These are phyloP conservation scores for Eragrostis curvula DNA, from an alignment of 176 grass and related monocot genomes.

Conservation along the genomic window DNA sequence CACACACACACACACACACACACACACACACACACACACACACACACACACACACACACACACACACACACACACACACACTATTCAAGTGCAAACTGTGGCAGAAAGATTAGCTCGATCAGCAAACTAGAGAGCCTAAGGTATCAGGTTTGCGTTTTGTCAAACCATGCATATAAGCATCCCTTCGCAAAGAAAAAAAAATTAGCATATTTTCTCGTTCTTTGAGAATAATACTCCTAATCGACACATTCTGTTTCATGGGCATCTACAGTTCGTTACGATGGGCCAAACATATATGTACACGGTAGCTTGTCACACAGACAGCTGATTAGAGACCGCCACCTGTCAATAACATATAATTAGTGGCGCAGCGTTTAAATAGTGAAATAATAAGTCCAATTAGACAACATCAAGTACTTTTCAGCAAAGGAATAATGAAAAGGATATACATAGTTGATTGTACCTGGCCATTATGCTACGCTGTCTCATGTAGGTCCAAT, in stretches of 20 bases:
- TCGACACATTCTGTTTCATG: not conserved
- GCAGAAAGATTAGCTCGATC: not conserved
- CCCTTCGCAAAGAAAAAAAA: too few relatives aligned
- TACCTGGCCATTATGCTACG: not conserved
- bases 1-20: too few relatives aligned
- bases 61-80: too few relatives aligned
- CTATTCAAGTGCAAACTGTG: not conserved
- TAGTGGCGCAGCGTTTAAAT: not conserved
- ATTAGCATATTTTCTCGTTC: not conserved
- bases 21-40: too few relatives aligned
- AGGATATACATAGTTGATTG: not conserved
- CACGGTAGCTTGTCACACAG: not conserved
- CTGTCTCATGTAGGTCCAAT: conserved; percentile 30
- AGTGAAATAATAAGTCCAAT: not conserved
- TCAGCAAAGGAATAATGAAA: not conserved
- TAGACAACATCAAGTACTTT: not conserved
- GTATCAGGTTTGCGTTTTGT: not conserved
- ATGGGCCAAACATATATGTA: not conserved
- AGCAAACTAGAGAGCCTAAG: not conserved
- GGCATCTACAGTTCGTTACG: too few relatives aligned
- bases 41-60: too few relatives aligned
- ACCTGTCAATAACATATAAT: not conserved
- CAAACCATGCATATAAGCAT: not conserved
- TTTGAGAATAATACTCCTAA: not conserved
- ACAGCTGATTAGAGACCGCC: not conserved